Conservation (phyloP, 202 grass and related monocot genomes). For the Schoenoplectus triqueter region DNA sequence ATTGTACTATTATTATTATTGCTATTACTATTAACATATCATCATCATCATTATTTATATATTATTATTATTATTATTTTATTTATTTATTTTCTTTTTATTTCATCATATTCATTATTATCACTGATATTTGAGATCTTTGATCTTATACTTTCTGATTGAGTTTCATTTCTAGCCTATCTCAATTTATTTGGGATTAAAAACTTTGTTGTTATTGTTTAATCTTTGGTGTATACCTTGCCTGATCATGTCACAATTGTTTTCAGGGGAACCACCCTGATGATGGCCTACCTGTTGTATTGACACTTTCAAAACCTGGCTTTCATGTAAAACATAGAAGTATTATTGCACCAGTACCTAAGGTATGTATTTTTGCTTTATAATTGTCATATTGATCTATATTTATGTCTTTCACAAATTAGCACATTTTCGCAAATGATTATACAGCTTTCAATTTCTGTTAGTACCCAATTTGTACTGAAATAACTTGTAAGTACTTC, state of each 20-base stretch:
- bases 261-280: constrained; percentile 82
- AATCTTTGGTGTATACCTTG: constrained; percentile 36
- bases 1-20: too few species aligned
- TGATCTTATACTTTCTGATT: too few species aligned
- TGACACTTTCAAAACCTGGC: constrained; percentile 80
- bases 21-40: too few species aligned
- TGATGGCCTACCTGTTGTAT: constrained; percentile 63
- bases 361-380: constrained; percentile 49
- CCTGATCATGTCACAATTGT: constrained; percentile 32
- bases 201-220: not conserved
- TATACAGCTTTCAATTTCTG: not conserved
- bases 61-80: too few species aligned
- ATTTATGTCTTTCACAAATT: not conserved
- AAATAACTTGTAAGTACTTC: not conserved
- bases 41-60: too few species aligned
- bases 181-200: too few species aligned
- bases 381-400: constrained; percentile 13
- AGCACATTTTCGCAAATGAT: not conserved
- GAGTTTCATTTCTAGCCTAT: too few species aligned
- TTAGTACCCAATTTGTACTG: constrained; percentile 20
- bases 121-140: too few species aligned
- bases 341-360: constrained; percentile 64
- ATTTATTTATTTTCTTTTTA: too few species aligned
- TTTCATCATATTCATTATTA: too few species aligned
- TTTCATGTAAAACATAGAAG: constrained; percentile 69